These are phyloP conservation scores for Nectriaceae sp. DNA, from an alignment of 2,329 filamentous ascomycete species.

Conservation along the genomic window DNA sequence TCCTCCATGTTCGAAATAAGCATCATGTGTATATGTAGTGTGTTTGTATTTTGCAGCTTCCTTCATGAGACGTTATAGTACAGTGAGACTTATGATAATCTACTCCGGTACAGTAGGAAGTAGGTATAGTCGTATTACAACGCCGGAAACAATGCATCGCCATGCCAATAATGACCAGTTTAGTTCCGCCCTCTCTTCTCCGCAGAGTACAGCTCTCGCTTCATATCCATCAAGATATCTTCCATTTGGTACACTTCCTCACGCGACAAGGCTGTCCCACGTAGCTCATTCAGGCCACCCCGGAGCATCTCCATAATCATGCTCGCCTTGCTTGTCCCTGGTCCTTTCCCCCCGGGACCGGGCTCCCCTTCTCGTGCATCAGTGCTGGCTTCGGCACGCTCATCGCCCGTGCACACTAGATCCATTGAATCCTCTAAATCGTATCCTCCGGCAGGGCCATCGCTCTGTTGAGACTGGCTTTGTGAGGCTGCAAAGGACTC, in stretches of 20 bases:
- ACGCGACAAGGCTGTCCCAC: slow-evolving; percentile 59
- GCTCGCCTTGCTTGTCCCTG: slow-evolving; percentile 13
- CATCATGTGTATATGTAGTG: slow-evolving; percentile 15
- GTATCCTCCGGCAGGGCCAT: slow-evolving; percentile 8
- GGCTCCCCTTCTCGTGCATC: slow-evolving; percentile 6
- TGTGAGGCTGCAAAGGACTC: slow-evolving; percentile 43
- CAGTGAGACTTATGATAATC: slow-evolving; percentile 7
- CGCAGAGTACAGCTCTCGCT: slow-evolving; percentile 72
- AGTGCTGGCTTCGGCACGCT: slow-evolving; percentile 2
- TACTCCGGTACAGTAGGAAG: slow-evolving; percentile 15
- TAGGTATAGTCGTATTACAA: slow-evolving; percentile 15
- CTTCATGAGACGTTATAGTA: slow-evolving; percentile 14
- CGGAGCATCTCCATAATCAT: slow-evolving; percentile 36
- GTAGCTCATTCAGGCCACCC: slow-evolving; percentile 57
- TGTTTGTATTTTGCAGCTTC: slow-evolving; percentile 14
- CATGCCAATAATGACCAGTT: slow-evolving; percentile 17
- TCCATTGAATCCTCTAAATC: slow-evolving; percentile 26
- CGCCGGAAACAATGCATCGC: slow-evolving; percentile 22
- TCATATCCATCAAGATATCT: slow-evolving; percentile 78
- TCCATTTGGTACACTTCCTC: slow-evolving; percentile 72
- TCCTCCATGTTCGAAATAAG: neutral
- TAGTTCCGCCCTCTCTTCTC: slow-evolving; percentile 56
- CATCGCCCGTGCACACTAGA: slow-evolving; percentile 9
- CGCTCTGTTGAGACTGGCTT: slow-evolving; percentile 28
- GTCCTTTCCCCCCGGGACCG: neutral